These are phyloP conservation scores for Ehretia macrophylla DNA, from an alignment of 257 asterid genomes.

Conservation along the genomic window DNA sequence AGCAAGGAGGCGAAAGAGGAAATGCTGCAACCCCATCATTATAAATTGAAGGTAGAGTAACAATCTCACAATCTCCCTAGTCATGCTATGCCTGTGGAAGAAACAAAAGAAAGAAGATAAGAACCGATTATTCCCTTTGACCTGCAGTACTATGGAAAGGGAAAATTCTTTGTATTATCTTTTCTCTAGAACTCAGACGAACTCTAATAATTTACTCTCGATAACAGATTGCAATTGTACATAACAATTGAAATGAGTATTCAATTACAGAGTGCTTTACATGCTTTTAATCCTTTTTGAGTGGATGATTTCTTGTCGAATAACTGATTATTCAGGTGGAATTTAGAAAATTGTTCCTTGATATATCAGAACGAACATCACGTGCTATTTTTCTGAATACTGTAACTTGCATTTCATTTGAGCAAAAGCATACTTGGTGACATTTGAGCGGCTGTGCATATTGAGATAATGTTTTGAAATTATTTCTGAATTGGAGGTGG, in stretches of 20 bases:
- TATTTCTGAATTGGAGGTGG: no score
- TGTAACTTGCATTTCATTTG: no score
- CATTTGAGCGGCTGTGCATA: no score
- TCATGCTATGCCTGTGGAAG: background rate
- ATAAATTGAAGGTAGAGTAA: constrained; percentile 55
- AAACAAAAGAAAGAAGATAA: background rate
- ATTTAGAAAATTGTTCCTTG: no score
- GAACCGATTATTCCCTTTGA: background rate
- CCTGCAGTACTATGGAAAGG: background rate
- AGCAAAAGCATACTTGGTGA: no score
- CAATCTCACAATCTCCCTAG: background rate
- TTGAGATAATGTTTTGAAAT: no score
- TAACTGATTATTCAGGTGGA: no score
- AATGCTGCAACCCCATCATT: constrained; percentile 50
- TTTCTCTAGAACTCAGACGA: constrained; percentile 5
- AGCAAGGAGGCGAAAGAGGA: constrained; percentile 89
- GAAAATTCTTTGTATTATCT: background rate
- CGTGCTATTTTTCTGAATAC: no score
- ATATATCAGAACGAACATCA: no score
- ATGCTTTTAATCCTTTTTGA: background rate
- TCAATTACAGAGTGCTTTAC: background rate
- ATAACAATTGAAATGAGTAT: background rate
- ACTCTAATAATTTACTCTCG: background rate
- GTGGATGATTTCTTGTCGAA: no score
- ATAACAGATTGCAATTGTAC: background rate